These are phyloP conservation scores for Thermothelomyces thermophilus DNA, from an alignment of 2,329 filamentous ascomycete species.

Conservation along the genomic window DNA sequence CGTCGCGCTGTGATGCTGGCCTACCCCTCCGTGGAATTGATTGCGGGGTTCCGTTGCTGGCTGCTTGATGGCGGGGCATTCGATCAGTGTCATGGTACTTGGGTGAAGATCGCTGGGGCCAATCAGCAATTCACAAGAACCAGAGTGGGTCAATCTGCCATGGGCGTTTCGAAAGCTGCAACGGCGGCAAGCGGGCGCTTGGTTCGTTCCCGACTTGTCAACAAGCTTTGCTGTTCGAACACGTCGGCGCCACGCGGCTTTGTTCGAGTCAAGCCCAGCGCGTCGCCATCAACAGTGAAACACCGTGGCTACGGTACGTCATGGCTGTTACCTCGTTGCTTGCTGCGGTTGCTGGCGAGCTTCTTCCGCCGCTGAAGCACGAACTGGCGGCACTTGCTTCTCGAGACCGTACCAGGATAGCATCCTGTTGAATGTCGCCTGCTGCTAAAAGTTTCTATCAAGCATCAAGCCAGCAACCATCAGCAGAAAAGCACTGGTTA, in stretches of 20 bases:
- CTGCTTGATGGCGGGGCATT: constrained; percentile 9
- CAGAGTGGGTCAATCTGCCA: constrained; percentile 1
- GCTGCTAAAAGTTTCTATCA: no score
- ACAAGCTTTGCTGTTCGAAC: not conserved
- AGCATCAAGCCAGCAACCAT: no score
- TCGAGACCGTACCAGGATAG: not conserved
- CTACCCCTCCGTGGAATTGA: constrained; percentile 20
- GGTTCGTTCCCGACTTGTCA: not conserved
- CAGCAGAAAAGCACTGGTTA: no score
- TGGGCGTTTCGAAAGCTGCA: constrained; percentile 4
- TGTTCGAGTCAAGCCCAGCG: constrained; percentile 1
- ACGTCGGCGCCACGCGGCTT: not conserved
- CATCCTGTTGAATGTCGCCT: not conserved
- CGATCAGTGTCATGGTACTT: no score
- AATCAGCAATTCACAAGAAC: not conserved
- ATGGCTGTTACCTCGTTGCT: not conserved
- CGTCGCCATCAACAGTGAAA: not conserved
- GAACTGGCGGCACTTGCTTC: no score
- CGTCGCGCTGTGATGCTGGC: constrained; percentile 11
- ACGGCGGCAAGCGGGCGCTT: constrained; percentile 17
- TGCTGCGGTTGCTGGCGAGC: not conserved
- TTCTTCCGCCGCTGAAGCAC: not conserved
- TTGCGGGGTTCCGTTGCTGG: constrained; percentile 20
- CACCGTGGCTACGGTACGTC: not conserved
- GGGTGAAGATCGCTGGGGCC: constrained; percentile 3